A percentile compares a stretch with the other conserved stretches of the same genome.
Evolutionary conservation across 2,329 filamentous ascomycete species (phyloP).

Genomic region (Sporothrix pseudoabietina): DNA sequence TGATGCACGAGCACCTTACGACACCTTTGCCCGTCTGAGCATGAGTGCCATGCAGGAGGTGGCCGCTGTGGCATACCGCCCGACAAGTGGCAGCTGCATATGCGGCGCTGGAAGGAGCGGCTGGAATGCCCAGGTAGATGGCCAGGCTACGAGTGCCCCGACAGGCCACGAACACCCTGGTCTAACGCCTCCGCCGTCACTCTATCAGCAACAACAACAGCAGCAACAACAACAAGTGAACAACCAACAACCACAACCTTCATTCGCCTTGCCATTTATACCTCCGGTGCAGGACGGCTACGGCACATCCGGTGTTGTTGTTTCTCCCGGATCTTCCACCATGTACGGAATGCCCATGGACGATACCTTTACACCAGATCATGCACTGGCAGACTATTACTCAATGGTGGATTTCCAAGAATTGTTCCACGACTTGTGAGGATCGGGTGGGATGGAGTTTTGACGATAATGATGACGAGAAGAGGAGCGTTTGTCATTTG

Average conservation of each 20-base stretch:
- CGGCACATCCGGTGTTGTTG: background rate
- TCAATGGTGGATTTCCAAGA: slow-evolving; percentile 26
- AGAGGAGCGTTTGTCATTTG: background rate
- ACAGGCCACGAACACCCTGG: background rate
- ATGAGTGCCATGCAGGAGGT: slow-evolving; percentile 25
- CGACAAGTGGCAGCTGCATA: background rate
- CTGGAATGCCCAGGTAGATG: background rate
- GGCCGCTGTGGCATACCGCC: background rate
- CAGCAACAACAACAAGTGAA: background rate
- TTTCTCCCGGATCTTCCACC: background rate
- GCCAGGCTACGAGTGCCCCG: background rate
- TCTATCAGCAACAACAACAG: background rate
- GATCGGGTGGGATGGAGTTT: too few relatives aligned
- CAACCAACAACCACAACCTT: background rate
- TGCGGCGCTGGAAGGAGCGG: background rate
- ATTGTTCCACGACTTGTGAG: slow-evolving; percentile 7
- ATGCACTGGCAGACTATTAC: slow-evolving; percentile 18
- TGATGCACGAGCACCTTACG: slow-evolving; percentile 27
- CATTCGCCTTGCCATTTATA: background rate
- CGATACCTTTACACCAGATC: slow-evolving; percentile 17
- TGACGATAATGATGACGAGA: background rate
- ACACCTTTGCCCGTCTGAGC: slow-evolving; percentile 21
- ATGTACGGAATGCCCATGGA: slow-evolving; percentile 11
- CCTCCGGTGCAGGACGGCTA: background rate
- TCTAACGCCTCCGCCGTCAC: background rate